Conservation (phyloP, 2,329 filamentous ascomycete species). For the Pseudogymnoascus verrucosus region DNA sequence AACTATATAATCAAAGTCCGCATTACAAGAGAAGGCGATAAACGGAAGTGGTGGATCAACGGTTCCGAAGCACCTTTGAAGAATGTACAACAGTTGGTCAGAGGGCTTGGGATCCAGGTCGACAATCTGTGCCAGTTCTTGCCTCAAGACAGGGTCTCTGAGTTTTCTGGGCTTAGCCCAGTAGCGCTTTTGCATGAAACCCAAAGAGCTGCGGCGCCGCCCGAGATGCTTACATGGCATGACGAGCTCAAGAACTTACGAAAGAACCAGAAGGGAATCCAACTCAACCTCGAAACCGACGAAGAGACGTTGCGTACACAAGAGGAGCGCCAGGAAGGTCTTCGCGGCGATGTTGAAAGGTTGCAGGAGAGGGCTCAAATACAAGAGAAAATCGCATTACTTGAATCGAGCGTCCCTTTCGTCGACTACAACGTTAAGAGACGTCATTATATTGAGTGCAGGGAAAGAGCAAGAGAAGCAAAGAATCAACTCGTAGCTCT, state of each 20-base stretch:
- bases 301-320: constrained; percentile 57
- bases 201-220: constrained; percentile 75
- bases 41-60: constrained; percentile 70
- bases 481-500: constrained; percentile 51
- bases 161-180: constrained; percentile 79
- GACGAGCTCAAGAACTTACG: constrained; percentile 63
- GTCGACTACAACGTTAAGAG: constrained; percentile 55
- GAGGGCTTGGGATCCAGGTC: constrained; percentile 77
- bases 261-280: constrained; percentile 56
- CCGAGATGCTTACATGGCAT: constrained; percentile 74
- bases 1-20: constrained; percentile 70
- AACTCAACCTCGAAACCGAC: constrained; percentile 50
- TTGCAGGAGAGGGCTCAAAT: constrained; percentile 67
- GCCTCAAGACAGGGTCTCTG: constrained; percentile 89
- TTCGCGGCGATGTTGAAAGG: constrained; percentile 76
- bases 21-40: constrained; percentile 78
- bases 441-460: constrained; percentile 42
- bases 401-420: constrained; percentile 59
- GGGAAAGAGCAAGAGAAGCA: constrained; percentile 45
- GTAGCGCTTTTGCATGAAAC: constrained; percentile 79
- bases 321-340: constrained; percentile 62
- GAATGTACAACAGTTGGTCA: constrained; percentile 58
- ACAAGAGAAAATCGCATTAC: constrained; percentile 52
- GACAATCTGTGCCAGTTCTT: constrained; percentile 97
- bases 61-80: constrained; percentile 54